Conservation (phyloP, 75 land plant genomes). For the Adiantum capillusveneris region DNA sequence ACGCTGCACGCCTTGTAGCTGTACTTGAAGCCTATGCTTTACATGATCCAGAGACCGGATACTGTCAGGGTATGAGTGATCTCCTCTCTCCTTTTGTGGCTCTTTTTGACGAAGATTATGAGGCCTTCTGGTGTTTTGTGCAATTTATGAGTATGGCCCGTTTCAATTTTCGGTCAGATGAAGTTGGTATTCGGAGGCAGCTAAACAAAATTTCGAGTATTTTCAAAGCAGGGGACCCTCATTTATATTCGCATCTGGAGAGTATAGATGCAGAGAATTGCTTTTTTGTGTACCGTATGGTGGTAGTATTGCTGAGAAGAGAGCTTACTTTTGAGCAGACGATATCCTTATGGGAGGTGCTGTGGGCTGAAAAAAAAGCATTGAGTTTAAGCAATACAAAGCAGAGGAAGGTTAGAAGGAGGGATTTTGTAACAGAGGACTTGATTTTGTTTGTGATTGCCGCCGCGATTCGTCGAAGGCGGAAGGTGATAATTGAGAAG, state of each 20-base stretch:
- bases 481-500: constrained; percentile 70
- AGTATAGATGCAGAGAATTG: constrained; percentile 71
- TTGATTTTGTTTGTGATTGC: constrained; percentile 81
- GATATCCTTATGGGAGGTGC: constrained; percentile 78
- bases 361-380: constrained; percentile 93
- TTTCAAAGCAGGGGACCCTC: constrained; percentile 50
- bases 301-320: constrained; percentile 82
- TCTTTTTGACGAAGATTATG: constrained; percentile 65
- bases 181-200: constrained; percentile 74
- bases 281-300: constrained; percentile 91
- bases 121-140: constrained; percentile 90
- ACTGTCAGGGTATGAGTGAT: constrained; percentile 96
- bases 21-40: constrained; percentile 82
- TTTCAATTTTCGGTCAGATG: constrained; percentile 66
- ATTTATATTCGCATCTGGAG: constrained; percentile 58
- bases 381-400: constrained; percentile 45
- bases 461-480: constrained; percentile 69
- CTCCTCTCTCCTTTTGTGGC: constrained; percentile 81
- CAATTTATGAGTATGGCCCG: constrained; percentile 50
- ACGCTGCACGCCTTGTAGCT: constrained; percentile 77
- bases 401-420: constrained; percentile 28
- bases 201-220: constrained; percentile 54
- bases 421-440: constrained; percentile 62
- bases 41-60: constrained; percentile 77
- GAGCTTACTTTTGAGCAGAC: constrained; percentile 93